Conservation (phyloP, 345 rosid genomes). For the Eucalyptus tenuipes region DNA sequence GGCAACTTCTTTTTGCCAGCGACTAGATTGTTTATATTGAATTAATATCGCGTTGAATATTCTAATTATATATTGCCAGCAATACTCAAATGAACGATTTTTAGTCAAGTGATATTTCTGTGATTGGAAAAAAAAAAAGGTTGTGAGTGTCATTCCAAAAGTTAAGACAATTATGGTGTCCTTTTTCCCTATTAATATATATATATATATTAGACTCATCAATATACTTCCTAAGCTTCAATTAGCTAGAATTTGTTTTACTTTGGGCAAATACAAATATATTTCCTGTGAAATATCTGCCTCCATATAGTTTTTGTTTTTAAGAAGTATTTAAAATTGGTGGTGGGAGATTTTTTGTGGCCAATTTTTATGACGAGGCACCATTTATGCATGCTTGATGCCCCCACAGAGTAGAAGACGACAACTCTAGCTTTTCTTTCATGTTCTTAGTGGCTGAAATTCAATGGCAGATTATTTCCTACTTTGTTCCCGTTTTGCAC, state of each 20-base stretch:
- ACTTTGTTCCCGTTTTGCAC: background rate
- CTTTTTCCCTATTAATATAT: no score
- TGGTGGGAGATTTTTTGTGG: background rate
- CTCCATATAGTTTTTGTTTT: background rate
- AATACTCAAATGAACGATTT: background rate
- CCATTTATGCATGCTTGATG: background rate
- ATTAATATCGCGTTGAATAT: background rate
- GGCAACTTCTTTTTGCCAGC: no score
- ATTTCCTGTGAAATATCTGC: background rate
- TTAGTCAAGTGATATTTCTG: background rate
- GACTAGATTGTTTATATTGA: no score
- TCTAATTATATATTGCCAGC: accelerated
- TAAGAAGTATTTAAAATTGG: background rate
- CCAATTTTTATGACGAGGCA: background rate
- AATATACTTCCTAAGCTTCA: background rate
- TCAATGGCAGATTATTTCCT: background rate
- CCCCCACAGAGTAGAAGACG: background rate
- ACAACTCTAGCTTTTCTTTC: background rate
- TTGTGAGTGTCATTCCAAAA: no score
- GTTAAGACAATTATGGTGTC: no score
- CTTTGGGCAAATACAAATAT: background rate
- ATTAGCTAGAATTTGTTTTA: background rate
- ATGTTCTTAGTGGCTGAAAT: background rate
- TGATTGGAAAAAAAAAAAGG: background rate
- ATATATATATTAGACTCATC: background rate